Evolutionary conservation across 2,329 filamentous ascomycete genomes (phyloP).

Genomic region (Neodidymelliopsis sp.): DNA sequence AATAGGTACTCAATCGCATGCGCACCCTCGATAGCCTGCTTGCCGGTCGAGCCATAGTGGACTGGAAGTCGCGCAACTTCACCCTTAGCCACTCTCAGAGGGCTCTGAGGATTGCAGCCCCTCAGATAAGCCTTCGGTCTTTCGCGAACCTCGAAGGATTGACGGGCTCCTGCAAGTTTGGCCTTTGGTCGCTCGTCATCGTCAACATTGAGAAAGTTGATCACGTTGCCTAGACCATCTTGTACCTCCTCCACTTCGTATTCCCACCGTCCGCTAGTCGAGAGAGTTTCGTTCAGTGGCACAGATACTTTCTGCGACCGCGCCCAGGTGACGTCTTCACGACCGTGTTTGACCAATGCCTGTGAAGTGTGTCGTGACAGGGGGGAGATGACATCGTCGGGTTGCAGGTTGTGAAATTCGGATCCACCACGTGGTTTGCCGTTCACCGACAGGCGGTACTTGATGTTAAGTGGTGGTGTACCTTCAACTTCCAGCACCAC

Average conservation of each 20-base stretch:
- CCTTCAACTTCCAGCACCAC: conserved; percentile 83
- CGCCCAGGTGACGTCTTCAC: conserved; percentile 82
- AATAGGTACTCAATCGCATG: conserved; percentile 84
- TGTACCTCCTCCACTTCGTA: conserved; percentile 92
- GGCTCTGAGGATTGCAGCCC: conserved; percentile 80
- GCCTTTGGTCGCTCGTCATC: conserved; percentile 70
- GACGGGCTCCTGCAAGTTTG: conserved; percentile 70
- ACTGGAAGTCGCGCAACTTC: conserved; percentile 73
- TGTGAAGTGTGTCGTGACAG: conserved; percentile 68
- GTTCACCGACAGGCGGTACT: conserved; percentile 89
- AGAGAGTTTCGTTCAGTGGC: conserved; percentile 88
- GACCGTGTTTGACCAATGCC: conserved; percentile 63
- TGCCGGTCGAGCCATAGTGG: conserved; percentile 69
- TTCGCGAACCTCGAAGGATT: conserved; percentile 85
- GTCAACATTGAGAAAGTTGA: conserved; percentile 71
- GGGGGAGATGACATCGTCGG: conserved; percentile 83
- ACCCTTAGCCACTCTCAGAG: conserved; percentile 83
- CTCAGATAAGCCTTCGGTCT: conserved; percentile 76
- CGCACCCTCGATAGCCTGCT: conserved; percentile 65
- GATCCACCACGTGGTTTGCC: conserved; percentile 83
- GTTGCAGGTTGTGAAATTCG: conserved; percentile 86
- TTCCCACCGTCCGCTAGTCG: conserved; percentile 79
- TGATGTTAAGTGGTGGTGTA: conserved; percentile 88
- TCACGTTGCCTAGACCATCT: conserved; percentile 86
- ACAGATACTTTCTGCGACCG: conserved; percentile 77